Evolutionary conservation across 139 green algal genomes (phyloP), one percentile per base, ranked within the genome.

Genomic region (Picochlorum sp.): DNA sequence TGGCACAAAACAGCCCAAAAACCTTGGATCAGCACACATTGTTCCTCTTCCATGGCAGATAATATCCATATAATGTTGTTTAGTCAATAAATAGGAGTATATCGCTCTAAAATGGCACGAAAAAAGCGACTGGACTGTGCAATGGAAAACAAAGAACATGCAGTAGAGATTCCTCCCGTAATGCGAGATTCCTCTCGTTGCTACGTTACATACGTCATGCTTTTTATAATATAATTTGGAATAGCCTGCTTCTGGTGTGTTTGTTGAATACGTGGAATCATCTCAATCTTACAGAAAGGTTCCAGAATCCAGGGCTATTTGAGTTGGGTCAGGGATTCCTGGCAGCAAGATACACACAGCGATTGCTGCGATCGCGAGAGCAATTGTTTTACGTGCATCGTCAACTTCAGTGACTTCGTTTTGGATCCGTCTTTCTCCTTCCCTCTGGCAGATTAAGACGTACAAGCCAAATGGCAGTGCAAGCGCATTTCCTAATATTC

Each of bases 401-500:
- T 60, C 62, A 4, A 82, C 56, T 20, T 69, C 66, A 10, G 73
- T 76, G 21, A 90, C 83, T 21, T 71, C 80, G 46, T 93, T 83
- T 73, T 85, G 83, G 45, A 93, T 72, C 72, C 84, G 82, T 45
- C 71, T 70, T 80, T 92, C 86, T 5, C 80, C 67, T 24, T 80
- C 64, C n/a, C 88, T 77, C 71, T 95, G 83, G 59, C 80, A 89
- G 61, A 96, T 85, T 62, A 96, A 74, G 10, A 96, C 78, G 71
- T 87, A 95, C 20, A 96, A 78, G 1, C 89, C 89, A 66, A 91
- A 96, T 9, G 89, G 87, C 37, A 94, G 69, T 2, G 82, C 76
- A 58, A 96, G 75, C 37, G 68, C 76, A 65, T 60, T 75, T 47
- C 87, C 88, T 47, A 95, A 73, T 14, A 95, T 56, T 24, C 86